A percentile compares a stretch with the other conserved stretches of the same genome.
phyloP scores from a whole-genome alignment of 805 yeast species.

The Myxozyma nipponensis region DNA sequence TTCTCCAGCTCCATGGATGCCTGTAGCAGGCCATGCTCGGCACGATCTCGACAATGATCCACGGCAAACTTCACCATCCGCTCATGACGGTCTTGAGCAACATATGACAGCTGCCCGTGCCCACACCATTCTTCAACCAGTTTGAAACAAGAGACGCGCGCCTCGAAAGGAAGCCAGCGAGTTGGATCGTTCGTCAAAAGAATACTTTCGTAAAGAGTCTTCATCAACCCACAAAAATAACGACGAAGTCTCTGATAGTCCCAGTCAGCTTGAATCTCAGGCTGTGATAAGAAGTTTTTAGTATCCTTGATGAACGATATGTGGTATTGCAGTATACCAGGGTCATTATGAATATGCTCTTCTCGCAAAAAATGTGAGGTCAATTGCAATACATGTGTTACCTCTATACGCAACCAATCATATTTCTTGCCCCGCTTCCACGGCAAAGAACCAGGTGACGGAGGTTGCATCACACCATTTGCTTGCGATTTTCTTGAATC shows the following conservation, averaged over 20 bases:
- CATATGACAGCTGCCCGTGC: constrained; percentile 59
- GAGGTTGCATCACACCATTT: constrained; percentile 1
- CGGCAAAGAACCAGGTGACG: constrained; percentile 13
- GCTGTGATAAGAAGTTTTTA: constrained; percentile 54
- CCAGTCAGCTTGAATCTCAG: constrained; percentile 58
- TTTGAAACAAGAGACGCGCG: constrained; percentile 75
- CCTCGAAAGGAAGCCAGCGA: constrained; percentile 78
- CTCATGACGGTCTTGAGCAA: constrained; percentile 64
- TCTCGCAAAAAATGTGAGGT: constrained; percentile 60
- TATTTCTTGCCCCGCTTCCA: constrained; percentile 27
- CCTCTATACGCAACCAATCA: constrained; percentile 58
- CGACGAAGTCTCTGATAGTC: constrained; percentile 74
- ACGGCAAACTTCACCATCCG: constrained; percentile 46
- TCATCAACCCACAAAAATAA: constrained; percentile 78
- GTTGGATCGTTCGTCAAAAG: constrained; percentile 36
- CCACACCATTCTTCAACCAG: constrained; percentile 94
- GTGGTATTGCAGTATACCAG: constrained; percentile 61
- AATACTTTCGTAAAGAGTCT: constrained; percentile 55
- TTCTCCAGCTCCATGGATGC: constrained; percentile 80
- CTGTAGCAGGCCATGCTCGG: constrained; percentile 41
- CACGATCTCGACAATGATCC: constrained; percentile 41
- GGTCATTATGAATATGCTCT: constrained; percentile 54
- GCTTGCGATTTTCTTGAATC: constrained; percentile 4
- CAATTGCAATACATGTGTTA: constrained; percentile 69
- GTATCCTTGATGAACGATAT: constrained; percentile 59